Conservation (phyloP, 495 filamentous ascomycete genomes). For the Podospora comata region DNA sequence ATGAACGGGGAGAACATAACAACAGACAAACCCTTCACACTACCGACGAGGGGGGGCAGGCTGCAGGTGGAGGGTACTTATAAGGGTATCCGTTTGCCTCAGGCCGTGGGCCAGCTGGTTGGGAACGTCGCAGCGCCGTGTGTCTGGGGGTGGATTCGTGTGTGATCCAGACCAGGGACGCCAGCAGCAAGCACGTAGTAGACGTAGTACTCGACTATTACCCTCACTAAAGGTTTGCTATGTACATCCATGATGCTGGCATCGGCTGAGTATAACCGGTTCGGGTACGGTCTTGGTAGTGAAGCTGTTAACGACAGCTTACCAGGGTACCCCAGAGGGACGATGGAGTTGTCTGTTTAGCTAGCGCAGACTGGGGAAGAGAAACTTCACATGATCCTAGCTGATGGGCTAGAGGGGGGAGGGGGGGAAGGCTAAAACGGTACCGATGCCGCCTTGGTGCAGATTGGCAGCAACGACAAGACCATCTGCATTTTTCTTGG, state of each 20-base stretch:
- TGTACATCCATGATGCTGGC: not conserved
- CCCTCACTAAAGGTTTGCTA: not conserved
- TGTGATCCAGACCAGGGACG: not conserved
- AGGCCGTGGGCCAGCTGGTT: not conserved
- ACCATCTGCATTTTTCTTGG: not conserved
- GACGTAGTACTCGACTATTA: not conserved
- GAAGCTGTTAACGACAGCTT: conserved; percentile 3
- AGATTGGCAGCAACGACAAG: not conserved
- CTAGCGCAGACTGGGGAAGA: not conserved
- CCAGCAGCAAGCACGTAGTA: not conserved
- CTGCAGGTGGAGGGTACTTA: conserved; percentile 6
- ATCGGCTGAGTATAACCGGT: conserved; percentile 15
- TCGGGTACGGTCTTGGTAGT: conserved; percentile 9
- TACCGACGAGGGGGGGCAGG: not conserved
- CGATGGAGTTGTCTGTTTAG: not conserved
- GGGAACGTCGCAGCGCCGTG: not conserved
- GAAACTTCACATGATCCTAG: not conserved
- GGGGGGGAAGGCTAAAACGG: not conserved
- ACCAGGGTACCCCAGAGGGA: not conserved
- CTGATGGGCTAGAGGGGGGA: not conserved
- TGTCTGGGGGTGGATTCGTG: not conserved
- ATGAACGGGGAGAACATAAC: not conserved
- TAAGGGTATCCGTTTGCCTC: conserved; percentile 4
- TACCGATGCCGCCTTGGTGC: not conserved
- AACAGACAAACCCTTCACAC: not conserved